These are phyloP conservation scores for Penicillium sp. DNA, from an alignment of 2,329 filamentous ascomycete species.

Conservation along the genomic window DNA sequence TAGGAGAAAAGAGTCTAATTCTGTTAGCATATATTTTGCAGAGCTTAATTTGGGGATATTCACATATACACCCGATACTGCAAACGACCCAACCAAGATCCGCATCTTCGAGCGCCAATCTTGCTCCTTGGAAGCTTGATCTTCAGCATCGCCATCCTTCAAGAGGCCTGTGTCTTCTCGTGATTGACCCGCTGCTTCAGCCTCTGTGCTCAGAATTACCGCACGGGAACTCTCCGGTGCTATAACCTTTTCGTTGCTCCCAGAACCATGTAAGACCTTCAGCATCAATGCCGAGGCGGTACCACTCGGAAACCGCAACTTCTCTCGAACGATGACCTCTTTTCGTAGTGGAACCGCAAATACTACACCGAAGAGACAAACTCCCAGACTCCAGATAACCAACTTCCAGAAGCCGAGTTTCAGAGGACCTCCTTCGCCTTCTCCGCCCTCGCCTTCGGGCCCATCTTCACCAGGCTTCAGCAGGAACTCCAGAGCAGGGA, in stretches of 20 bases:
- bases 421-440: slow-evolving; percentile 75
- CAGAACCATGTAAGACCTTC: slow-evolving; percentile 73
- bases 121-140: slow-evolving; percentile 38
- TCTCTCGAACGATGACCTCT: slow-evolving; percentile 90
- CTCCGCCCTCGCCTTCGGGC: slow-evolving; percentile 66
- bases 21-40: slow-evolving; percentile 13
- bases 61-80: slow-evolving; percentile 56
- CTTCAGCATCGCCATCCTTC: slow-evolving; percentile 39
- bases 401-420: slow-evolving; percentile 71
- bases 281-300: slow-evolving; percentile 96
- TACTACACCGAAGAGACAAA: slow-evolving; percentile 95
- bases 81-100: slow-evolving; percentile 59
- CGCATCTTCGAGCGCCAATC: slow-evolving; percentile 64
- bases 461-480: slow-evolving; percentile 75
- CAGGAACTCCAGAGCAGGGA: slow-evolving; percentile 87
- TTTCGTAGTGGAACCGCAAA: slow-evolving; percentile 89
- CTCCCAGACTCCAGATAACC: slow-evolving; percentile 83
- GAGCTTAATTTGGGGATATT: slow-evolving; percentile 14
- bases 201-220: slow-evolving; percentile 26
- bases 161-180: slow-evolving; percentile 47
- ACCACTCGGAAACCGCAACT: slow-evolving; percentile 89
- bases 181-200: slow-evolving; percentile 31
- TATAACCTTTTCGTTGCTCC: slow-evolving; percentile 43
- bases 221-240: slow-evolving; percentile 14
- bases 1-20: slow-evolving; percentile 79